Evolutionary conservation across 345 rosid genomes (phyloP).

Genomic region (Heritiera littoralis): DNA sequence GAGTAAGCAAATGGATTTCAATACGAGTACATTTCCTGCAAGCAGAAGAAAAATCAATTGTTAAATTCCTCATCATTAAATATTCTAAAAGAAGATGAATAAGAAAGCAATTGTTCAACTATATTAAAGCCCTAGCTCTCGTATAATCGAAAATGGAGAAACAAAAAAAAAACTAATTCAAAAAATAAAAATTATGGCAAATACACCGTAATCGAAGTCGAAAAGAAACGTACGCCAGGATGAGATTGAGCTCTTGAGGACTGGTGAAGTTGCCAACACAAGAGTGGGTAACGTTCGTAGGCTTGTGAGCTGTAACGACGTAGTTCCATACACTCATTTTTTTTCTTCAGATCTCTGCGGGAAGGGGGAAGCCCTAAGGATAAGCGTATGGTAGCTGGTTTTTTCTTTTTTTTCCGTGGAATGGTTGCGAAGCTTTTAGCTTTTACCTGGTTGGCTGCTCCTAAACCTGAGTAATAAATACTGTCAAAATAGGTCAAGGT

Average conservation of each 20-base stretch:
- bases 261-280: conserved; percentile 96
- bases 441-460: too few species aligned
- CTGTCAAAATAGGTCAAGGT: too few species aligned
- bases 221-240: conserved; percentile 61
- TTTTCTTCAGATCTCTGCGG: neutral
- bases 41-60: neutral
- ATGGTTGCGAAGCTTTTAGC: neutral
- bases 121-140: neutral
- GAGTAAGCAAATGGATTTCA: conserved; percentile 79
- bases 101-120: neutral
- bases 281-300: conserved; percentile 90
- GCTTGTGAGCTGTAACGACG: conserved; percentile 65
- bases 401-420: neutral
- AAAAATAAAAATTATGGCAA: conserved; percentile 27
- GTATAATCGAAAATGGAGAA: neutral
- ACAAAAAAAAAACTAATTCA: neutral
- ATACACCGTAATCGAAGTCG: conserved; percentile 12
- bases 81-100: neutral
- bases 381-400: neutral
- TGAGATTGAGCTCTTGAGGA: conserved; percentile 93
- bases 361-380: too few species aligned
- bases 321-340: conserved; percentile 57
- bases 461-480: too few species aligned
- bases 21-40: conserved; percentile 91
- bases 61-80: neutral